Percentiles rank a stretch among this genome's conserved stretches.
phyloP scores from a whole-genome alignment of 805 yeast species.

The Maudiozyma saulgeensis region DNA sequence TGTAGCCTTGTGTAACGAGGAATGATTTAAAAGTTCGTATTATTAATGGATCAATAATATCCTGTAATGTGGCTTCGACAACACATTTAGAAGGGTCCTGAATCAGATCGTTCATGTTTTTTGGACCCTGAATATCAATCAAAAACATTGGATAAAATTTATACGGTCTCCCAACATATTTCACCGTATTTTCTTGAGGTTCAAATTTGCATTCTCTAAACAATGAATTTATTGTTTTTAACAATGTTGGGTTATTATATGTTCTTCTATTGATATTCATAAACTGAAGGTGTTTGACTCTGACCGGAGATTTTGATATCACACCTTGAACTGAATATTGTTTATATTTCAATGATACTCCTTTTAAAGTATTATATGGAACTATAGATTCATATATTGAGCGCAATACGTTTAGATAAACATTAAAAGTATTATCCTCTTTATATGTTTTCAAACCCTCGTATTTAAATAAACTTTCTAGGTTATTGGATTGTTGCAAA shows the following conservation, averaged over 20 bases:
- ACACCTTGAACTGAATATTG: constrained; percentile 30
- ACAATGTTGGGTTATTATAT: constrained; percentile 14
- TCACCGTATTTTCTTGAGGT: constrained; percentile 6
- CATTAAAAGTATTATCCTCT: neutral
- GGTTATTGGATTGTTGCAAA: neutral
- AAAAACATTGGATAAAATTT: constrained; percentile 33
- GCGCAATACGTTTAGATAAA: constrained; percentile 1
- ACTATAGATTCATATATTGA: constrained; percentile 13
- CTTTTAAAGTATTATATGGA: constrained; percentile 13
- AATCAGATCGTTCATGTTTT: constrained; percentile 28
- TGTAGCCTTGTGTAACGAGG: constrained; percentile 17
- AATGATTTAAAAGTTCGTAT: constrained; percentile 26
- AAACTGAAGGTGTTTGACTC: constrained; percentile 35
- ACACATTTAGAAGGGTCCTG: constrained; percentile 35
- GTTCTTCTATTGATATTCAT: constrained; percentile 37
- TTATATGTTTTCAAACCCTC: neutral
- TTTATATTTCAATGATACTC: constrained; percentile 12
- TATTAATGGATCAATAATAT: constrained; percentile 27
- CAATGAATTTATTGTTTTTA: constrained; percentile 15
- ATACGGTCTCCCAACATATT: constrained; percentile 28
- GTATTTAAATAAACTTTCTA: neutral
- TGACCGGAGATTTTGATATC: constrained; percentile 31
- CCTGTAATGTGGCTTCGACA: constrained; percentile 17
- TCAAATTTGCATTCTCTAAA: constrained; percentile 9
- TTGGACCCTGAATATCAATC: constrained; percentile 26